Conservation (phyloP, 23 red algal species). For the Gracilaria domingensis region DNA sequence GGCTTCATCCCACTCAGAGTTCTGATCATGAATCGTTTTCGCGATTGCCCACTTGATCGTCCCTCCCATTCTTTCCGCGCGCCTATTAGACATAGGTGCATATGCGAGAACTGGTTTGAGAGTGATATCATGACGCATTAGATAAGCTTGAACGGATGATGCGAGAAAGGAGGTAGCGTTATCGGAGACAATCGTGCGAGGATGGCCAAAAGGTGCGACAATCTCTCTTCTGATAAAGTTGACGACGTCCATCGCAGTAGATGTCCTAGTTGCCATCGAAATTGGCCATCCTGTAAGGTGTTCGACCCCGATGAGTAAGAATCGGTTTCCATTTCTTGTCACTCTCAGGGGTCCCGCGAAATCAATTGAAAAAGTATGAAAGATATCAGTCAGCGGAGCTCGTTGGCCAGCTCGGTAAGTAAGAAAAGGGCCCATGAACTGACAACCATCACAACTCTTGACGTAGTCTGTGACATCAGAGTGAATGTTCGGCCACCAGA, state of each 20-base stretch:
- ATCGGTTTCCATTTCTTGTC: not conserved
- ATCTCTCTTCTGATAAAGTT: slow-evolving; percentile 37
- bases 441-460: slow-evolving; percentile 11
- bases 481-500: slow-evolving; percentile 17
- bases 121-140: not conserved
- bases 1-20: not conserved
- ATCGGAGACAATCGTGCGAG: slow-evolving; percentile 26
- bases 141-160: not conserved
- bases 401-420: not conserved
- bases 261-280: not conserved
- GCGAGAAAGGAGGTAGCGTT: slow-evolving; percentile 10
- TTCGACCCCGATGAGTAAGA: not conserved
- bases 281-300: slow-evolving; percentile 14
- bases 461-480: slow-evolving; percentile 24
- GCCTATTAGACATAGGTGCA: slow-evolving; percentile 10
- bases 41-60: slow-evolving; percentile 10
- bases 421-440: not conserved
- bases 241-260: slow-evolving; percentile 13
- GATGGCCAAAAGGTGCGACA: not conserved
- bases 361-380: not conserved
- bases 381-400: not conserved
- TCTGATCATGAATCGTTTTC: not conserved
- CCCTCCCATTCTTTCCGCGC: slow-evolving; percentile 24
- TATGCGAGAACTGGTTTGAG: slow-evolving; percentile 32
- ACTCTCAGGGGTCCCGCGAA: not conserved